Evolutionary conservation across 768 basidiomycete genomes (phyloP).

Genomic region (Mrakia hoshinonis): DNA sequence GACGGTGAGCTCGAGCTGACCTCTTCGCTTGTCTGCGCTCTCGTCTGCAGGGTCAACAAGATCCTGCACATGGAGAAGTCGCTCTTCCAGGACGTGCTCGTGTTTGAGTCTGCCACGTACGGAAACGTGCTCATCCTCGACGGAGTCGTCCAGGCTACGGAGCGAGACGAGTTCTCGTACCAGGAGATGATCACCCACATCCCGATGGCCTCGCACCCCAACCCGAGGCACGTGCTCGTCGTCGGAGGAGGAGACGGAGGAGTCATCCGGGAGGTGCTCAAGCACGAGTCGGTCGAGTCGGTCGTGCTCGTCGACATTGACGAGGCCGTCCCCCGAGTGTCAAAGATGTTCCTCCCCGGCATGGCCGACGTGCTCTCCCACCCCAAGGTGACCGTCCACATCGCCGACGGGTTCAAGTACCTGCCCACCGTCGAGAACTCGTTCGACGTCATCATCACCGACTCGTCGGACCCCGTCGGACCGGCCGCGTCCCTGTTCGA

Average conservation of each 20-base stretch:
- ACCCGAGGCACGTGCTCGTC: slow-evolving; percentile 90
- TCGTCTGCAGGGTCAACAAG: slow-evolving; percentile 59
- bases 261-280: slow-evolving; percentile 92
- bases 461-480: slow-evolving; percentile 95
- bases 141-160: slow-evolving; percentile 91
- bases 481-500: slow-evolving; percentile 91
- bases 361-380: slow-evolving; percentile 78
- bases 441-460: slow-evolving; percentile 97
- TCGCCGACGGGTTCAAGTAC: slow-evolving; percentile 97
- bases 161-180: slow-evolving; percentile 99
- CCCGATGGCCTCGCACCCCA: slow-evolving; percentile 90
- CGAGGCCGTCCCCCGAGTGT: slow-evolving; percentile 93
- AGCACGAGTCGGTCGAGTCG: slow-evolving; percentile 79
- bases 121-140: slow-evolving; percentile 96
- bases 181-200: slow-evolving; percentile 99
- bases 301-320: slow-evolving; percentile 97
- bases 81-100: slow-evolving; percentile 89
- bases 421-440: slow-evolving; percentile 73
- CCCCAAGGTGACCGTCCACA: slow-evolving; percentile 69
- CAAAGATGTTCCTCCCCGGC: slow-evolving; percentile 84
- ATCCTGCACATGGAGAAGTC: slow-evolving; percentile 91
- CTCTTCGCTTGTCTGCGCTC: not conserved
- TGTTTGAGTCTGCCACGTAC: slow-evolving; percentile 90
- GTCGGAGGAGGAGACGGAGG: slow-evolving; percentile 98
- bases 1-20: slow-evolving; percentile 1